These are phyloP conservation scores for Tetrahymena borealis DNA, from an alignment of 73 alveolate genomes.

Conservation along the genomic window DNA sequence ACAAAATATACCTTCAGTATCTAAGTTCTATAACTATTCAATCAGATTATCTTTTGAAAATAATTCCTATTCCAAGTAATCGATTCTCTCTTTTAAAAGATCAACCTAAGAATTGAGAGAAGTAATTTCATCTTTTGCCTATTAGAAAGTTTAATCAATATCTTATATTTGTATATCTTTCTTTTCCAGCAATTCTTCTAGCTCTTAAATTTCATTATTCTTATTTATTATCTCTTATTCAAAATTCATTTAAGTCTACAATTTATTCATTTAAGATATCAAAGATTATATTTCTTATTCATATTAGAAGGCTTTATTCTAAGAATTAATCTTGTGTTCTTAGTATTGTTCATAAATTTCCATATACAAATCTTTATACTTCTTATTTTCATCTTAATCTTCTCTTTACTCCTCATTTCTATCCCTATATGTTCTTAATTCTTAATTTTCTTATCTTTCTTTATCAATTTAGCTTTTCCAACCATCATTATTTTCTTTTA, in stretches of 20 bases:
- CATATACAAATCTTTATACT: background rate
- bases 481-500: background rate
- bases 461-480: background rate
- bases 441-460: background rate
- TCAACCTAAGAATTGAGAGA: background rate
- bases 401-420: background rate
- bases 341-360: background rate
- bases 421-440: background rate
- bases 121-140: background rate
- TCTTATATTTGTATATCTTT: background rate
- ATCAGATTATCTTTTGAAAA: background rate
- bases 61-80: background rate
- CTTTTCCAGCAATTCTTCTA: background rate
- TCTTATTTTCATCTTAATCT: background rate
- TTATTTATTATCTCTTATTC: background rate
- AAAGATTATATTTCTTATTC: background rate
- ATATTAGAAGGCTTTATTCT: background rate
- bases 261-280: background rate
- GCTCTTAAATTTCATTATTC: background rate
- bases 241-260: background rate
- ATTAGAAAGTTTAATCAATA: background rate
- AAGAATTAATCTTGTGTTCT: background rate
- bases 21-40: background rate
- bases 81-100: background rate
- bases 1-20: background rate